These are phyloP conservation scores for Colletotrichum lupini DNA, from an alignment of 2,329 filamentous ascomycete species.

Conservation along the genomic window DNA sequence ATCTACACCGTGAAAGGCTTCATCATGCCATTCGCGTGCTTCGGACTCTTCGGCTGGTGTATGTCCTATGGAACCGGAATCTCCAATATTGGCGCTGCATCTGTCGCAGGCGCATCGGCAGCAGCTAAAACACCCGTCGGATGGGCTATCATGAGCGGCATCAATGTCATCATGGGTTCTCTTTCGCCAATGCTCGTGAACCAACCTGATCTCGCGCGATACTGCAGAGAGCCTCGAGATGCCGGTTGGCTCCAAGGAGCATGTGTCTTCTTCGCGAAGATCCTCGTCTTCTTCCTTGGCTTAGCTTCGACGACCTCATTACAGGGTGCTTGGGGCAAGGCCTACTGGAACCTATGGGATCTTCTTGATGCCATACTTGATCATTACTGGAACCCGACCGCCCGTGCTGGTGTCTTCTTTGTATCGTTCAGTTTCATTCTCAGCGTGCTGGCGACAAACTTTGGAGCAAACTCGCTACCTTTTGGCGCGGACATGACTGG, in stretches of 20 bases:
- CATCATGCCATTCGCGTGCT: conserved; percentile 47
- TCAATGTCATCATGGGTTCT: conserved; percentile 51
- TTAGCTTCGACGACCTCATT: conserved; percentile 46
- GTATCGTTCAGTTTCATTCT: conserved; percentile 39
- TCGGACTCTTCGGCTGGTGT: conserved; percentile 50
- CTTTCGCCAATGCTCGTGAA: conserved; percentile 48
- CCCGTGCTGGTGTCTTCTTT: conserved; percentile 47
- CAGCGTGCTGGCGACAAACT: conserved; percentile 40
- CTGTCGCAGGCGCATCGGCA: conserved; percentile 39
- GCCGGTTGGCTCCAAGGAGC: conserved; percentile 45
- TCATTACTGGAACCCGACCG: conserved; percentile 44
- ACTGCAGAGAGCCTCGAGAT: conserved; percentile 45
- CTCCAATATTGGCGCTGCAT: conserved; percentile 41
- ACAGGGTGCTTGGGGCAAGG: conserved; percentile 47
- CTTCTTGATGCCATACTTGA: conserved; percentile 49
- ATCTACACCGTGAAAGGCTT: conserved; percentile 50
- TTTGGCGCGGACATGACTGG: conserved; percentile 48
- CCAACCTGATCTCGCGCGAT: conserved; percentile 50
- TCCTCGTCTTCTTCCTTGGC: conserved; percentile 44
- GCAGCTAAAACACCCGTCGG: conserved; percentile 44
- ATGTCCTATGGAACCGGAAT: conserved; percentile 43
- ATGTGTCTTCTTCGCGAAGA: conserved; percentile 39
- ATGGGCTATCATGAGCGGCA: conserved; percentile 50
- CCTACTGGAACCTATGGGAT: conserved; percentile 51
- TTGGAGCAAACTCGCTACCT: conserved; percentile 45